A percentile compares a stretch with the other conserved stretches of the same genome.
These are phyloP conservation scores for Phanerochaete carnosa DNA, from an alignment of 768 basidiomycete genomes.

Conservation along the genomic window DNA sequence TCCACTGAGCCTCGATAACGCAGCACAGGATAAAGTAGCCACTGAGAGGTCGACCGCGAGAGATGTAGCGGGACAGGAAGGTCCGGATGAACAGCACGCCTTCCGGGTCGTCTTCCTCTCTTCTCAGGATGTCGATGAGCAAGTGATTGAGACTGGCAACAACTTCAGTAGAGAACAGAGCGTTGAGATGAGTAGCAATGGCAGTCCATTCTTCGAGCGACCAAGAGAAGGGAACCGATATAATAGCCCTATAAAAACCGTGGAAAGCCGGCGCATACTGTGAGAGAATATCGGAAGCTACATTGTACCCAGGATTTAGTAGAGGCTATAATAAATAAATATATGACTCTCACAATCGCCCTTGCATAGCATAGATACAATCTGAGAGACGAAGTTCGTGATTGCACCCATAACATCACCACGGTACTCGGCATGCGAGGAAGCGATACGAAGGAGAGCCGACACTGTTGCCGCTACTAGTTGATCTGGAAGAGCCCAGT, in stretches of 20 bases:
- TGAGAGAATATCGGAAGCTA: constrained; percentile 70
- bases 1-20: constrained; percentile 83
- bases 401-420: constrained; percentile 56
- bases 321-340: neutral
- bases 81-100: constrained; percentile 58
- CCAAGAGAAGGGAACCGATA: constrained; percentile 77
- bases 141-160: constrained; percentile 74
- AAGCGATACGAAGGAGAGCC: constrained; percentile 67
- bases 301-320: neutral
- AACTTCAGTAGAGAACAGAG: constrained; percentile 60
- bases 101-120: constrained; percentile 50
- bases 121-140: constrained; percentile 55
- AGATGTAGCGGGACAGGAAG: constrained; percentile 72
- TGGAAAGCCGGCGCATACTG: constrained; percentile 81
- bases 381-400: constrained; percentile 51
- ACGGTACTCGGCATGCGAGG: constrained; percentile 45
- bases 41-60: constrained; percentile 72
- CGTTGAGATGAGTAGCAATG: constrained; percentile 49
- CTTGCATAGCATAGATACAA: constrained; percentile 51
- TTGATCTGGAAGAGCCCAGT: constrained; percentile 86
- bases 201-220: constrained; percentile 59
- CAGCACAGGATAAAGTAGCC: constrained; percentile 92
- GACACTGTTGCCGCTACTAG: constrained; percentile 77
- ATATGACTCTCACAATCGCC: constrained; percentile 41
- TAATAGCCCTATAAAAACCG: constrained; percentile 83